Percentiles rank a stretch among this genome's conserved stretches.
phyloP scores from a whole-genome alignment of 2,329 filamentous ascomycete species.

The Paecilomyces niveus region DNA sequence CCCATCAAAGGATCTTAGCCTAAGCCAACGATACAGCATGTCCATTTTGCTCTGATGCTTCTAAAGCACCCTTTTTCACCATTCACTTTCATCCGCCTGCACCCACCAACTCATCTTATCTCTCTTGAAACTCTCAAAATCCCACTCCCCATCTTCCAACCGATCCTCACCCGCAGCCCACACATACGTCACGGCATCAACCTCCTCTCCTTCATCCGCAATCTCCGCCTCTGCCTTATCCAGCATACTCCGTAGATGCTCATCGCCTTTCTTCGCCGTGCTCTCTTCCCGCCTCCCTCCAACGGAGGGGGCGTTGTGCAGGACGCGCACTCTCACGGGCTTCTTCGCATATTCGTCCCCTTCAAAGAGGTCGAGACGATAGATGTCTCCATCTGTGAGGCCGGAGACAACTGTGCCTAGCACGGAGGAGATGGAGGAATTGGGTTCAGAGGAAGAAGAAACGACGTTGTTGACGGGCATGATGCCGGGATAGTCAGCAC shows the following conservation, averaged over 20 bases:
- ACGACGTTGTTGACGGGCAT: conserved; percentile 27
- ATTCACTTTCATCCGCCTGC: conserved; percentile 39
- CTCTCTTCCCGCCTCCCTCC: conserved; percentile 16
- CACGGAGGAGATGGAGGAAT: conserved; percentile 44
- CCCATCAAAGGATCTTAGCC: neutral
- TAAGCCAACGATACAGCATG: neutral
- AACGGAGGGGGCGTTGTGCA: conserved; percentile 21
- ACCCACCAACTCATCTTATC: conserved; percentile 64
- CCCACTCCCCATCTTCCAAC: conserved; percentile 75
- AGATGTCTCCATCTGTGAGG: conserved; percentile 68
- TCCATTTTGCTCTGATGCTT: neutral
- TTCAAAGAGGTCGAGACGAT: conserved; percentile 74
- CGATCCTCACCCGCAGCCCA: conserved; percentile 42
- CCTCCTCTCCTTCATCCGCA: conserved; percentile 38
- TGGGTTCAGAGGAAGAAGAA: neutral
- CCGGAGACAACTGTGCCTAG: conserved; percentile 72
- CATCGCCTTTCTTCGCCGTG: conserved; percentile 24
- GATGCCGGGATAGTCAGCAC: conserved; percentile 76
- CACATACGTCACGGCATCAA: conserved; percentile 58
- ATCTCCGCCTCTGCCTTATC: conserved; percentile 47
- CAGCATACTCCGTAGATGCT: conserved; percentile 30
- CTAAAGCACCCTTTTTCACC: conserved; percentile 7
- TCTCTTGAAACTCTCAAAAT: conserved; percentile 72
- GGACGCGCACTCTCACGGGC: conserved; percentile 39
- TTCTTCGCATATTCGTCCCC: conserved; percentile 62